These are phyloP conservation scores for Coix lacrymajobi DNA, from an alignment of 176 grass and related monocot genomes.

Conservation along the genomic window DNA sequence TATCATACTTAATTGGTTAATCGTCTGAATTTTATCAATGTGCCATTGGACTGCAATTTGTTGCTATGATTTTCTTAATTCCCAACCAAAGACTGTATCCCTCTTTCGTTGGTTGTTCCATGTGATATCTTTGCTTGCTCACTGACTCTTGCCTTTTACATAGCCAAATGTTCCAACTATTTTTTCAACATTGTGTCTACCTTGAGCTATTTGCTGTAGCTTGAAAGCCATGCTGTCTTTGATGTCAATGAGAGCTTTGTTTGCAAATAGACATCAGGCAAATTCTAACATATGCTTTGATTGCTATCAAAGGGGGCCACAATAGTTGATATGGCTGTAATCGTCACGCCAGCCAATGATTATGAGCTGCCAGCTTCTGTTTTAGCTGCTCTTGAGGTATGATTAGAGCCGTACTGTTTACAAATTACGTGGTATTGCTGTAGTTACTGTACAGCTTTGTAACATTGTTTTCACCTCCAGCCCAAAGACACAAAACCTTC, in stretches of 20 bases:
- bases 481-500: conserved; percentile 43
- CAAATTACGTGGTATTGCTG: not conserved
- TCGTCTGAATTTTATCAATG: not conserved
- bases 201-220: not conserved
- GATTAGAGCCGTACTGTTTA: not conserved
- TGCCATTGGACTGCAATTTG: not conserved
- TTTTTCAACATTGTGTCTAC: not conserved
- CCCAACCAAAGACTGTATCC: not conserved
- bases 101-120: not conserved
- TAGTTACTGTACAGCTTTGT: not conserved
- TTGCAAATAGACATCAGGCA: not conserved
- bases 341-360: conserved; percentile 52
- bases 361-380: conserved; percentile 67
- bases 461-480: conserved; percentile 25
- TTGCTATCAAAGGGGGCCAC: conserved; percentile 73
- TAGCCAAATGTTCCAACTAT: not conserved
- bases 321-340: conserved; percentile 91
- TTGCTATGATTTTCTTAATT: not conserved
- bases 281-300: not conserved
- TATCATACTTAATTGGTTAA: not conserved
- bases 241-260: not conserved
- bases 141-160: not conserved
- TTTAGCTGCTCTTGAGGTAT: conserved; percentile 55
- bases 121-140: not conserved
- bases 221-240: not conserved